Conservation (phyloP, 2,329 filamentous ascomycete species). For the Hypoxylon sp. region DNA sequence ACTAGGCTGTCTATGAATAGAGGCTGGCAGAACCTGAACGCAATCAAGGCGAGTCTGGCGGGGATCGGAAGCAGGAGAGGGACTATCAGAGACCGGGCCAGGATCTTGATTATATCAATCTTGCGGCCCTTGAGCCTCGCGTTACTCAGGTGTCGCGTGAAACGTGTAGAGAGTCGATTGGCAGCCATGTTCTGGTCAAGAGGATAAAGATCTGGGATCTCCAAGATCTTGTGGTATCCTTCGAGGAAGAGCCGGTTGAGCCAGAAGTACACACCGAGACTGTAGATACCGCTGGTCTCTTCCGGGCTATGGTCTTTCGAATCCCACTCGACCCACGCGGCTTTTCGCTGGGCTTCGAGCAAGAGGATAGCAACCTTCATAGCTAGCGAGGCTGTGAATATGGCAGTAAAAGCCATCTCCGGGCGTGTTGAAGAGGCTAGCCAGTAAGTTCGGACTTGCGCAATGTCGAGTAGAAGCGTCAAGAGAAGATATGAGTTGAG, state of each 20-base stretch:
- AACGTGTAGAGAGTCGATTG: slow-evolving; percentile 12
- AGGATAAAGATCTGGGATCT: slow-evolving; percentile 26
- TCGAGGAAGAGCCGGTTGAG: slow-evolving; percentile 45
- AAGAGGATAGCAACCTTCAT: slow-evolving; percentile 19
- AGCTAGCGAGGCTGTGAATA: slow-evolving; percentile 29
- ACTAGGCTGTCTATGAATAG: slow-evolving; percentile 47
- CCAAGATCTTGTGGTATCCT: slow-evolving; percentile 29
- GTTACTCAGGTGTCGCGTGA: not conserved
- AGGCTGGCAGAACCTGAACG: slow-evolving; percentile 47
- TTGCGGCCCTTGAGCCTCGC: not conserved
- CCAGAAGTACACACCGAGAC: slow-evolving; percentile 45
- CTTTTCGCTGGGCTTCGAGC: slow-evolving; percentile 24
- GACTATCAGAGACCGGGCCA: slow-evolving; percentile 6
- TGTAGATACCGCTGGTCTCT: slow-evolving; percentile 46
- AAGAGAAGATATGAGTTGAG: slow-evolving; percentile 52
- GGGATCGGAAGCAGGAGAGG: slow-evolving; percentile 25
- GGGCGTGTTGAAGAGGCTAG: slow-evolving; percentile 36
- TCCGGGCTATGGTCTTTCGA: slow-evolving; percentile 40
- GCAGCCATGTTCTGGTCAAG: slow-evolving; percentile 26
- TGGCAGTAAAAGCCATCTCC: slow-evolving; percentile 24
- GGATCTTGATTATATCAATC: slow-evolving; percentile 8
- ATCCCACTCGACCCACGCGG: slow-evolving; percentile 23
- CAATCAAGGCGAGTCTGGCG: slow-evolving; percentile 40
- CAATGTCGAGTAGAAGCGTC: slow-evolving; percentile 54
- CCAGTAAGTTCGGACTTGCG: slow-evolving; percentile 54